Evolutionary conservation across 371 early-diverging fungal species (phyloP).

Genomic region (Batrachochytrium dendrobatidis): DNA sequence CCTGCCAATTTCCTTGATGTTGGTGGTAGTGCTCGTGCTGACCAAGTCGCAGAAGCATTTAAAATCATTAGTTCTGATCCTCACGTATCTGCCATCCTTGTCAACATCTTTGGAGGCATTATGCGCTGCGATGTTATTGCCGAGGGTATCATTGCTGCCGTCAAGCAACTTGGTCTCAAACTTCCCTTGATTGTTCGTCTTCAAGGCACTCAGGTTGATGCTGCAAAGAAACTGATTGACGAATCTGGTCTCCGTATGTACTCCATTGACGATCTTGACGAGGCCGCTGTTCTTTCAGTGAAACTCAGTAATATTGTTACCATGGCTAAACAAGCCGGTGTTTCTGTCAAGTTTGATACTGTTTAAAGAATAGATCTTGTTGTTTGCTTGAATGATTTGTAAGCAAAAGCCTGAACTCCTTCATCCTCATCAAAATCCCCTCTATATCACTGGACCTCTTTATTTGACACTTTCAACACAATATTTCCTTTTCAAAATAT

Average conservation of each 20-base stretch:
- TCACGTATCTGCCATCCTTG: slow-evolving; percentile 88
- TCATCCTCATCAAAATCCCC: too few species aligned
- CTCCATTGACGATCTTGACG: slow-evolving; percentile 88
- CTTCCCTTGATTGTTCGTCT: slow-evolving; percentile 95
- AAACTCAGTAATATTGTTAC: slow-evolving; percentile 79
- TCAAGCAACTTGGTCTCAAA: slow-evolving; percentile 78
- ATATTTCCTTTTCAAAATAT: too few species aligned
- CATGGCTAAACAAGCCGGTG: slow-evolving; percentile 35
- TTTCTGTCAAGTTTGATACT: slow-evolving; percentile 37
- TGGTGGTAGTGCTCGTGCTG: slow-evolving; percentile 92
- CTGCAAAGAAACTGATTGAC: slow-evolving; percentile 80
- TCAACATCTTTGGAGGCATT: slow-evolving; percentile 99
- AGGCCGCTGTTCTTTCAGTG: slow-evolving; percentile 91
- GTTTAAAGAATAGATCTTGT: too few species aligned
- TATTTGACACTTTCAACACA: too few species aligned
- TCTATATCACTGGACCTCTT: too few species aligned
- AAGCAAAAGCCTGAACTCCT: too few species aligned
- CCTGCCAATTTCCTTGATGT: slow-evolving; percentile 99
- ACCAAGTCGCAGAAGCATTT: slow-evolving; percentile 96
- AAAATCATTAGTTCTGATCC: slow-evolving; percentile 96
- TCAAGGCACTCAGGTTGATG: slow-evolving; percentile 80
- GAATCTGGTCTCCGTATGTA: slow-evolving; percentile 88
- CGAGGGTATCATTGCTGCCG: slow-evolving; percentile 94
- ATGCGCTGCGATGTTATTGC: slow-evolving; percentile 98
- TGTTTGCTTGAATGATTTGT: too few species aligned